Percentiles rank a stretch among this genome's conserved stretches.
Conservation (phyloP, 352 stramenopile genomes). For the Pelagophyceae sp. region DNA sequence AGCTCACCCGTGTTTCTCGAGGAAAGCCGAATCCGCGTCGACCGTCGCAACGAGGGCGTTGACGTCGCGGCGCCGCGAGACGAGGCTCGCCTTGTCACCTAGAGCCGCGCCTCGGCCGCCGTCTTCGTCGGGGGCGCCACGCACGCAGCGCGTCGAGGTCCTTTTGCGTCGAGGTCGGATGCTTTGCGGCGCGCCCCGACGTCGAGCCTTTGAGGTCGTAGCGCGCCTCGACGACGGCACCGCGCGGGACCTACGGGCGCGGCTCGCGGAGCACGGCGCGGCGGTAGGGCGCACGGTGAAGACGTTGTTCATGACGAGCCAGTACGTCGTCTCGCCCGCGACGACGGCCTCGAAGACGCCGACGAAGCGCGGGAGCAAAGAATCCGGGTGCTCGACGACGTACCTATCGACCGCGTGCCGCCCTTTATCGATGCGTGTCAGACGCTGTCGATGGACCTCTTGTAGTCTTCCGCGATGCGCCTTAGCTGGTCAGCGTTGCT, state of each 20-base stretch:
- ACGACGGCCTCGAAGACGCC: constrained; percentile 20
- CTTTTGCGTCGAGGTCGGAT: not conserved
- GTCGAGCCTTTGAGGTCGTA: constrained; percentile 30
- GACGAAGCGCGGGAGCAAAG: constrained; percentile 25
- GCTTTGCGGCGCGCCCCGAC: not conserved
- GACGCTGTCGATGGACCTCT: too few species aligned
- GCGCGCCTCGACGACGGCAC: constrained; percentile 1
- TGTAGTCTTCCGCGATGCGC: constrained; percentile 20
- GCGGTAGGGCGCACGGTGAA: constrained; percentile 7
- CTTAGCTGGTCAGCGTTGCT: not conserved
- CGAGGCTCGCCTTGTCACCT: not conserved
- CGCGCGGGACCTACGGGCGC: not conserved
- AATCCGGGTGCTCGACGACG: not conserved
- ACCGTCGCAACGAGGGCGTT: not conserved
- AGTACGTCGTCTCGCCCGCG: constrained; percentile 15
- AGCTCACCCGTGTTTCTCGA: constrained; percentile 21
- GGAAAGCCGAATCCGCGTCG: not conserved
- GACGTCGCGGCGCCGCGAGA: not conserved
- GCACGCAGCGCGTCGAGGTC: constrained; percentile 6
- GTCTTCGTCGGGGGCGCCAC: not conserved
- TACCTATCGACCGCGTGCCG: not conserved
- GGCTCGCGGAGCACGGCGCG: too few species aligned
- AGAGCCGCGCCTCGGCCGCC: too few species aligned
- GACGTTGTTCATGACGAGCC: constrained; percentile 28
- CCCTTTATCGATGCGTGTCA: too few species aligned